Conservation (phyloP, 371 early-diverging fungal genomes). For the Coemansia sp. region DNA sequence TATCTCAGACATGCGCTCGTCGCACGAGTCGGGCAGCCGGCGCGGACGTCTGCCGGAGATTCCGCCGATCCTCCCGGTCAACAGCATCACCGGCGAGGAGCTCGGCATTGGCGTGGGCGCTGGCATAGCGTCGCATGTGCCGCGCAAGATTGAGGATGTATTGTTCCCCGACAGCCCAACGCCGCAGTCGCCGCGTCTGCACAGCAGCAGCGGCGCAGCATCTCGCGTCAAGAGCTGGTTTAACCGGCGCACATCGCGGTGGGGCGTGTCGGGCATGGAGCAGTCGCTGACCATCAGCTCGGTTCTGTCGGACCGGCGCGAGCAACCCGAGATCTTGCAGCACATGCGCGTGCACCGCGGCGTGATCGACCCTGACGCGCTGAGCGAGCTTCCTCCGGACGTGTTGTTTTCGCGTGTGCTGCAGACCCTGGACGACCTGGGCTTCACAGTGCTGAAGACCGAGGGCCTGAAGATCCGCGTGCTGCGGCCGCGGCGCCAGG, state of each 20-base stretch:
- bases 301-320: constrained; percentile 38
- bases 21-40: constrained; percentile 16
- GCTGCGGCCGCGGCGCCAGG: constrained; percentile 59
- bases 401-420: constrained; percentile 71
- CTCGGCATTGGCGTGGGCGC: constrained; percentile 51
- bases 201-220: constrained; percentile 30
- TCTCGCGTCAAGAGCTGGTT: constrained; percentile 50
- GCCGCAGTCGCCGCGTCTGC: constrained; percentile 25
- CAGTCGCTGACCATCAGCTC: constrained; percentile 42
- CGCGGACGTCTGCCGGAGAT: constrained; percentile 45
- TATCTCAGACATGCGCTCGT: background rate
- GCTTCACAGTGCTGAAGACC: constrained; percentile 71
- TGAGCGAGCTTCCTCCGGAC: constrained; percentile 71
- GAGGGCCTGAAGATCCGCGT: constrained; percentile 74
- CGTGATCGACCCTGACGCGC: constrained; percentile 73
- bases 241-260: constrained; percentile 43
- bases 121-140: constrained; percentile 48
- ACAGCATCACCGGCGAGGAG: constrained; percentile 47
- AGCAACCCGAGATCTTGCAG: constrained; percentile 52
- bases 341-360: constrained; percentile 76
- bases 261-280: constrained; percentile 26
- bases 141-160: constrained; percentile 40
- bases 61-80: constrained; percentile 40
- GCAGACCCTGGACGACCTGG: constrained; percentile 62
- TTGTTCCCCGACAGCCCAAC: constrained; percentile 46